Percentiles rank a stretch among this genome's conserved stretches.
phyloP scores from a whole-genome alignment of 371 early-diverging fungal genomes.

The Entomophthora muscae region DNA sequence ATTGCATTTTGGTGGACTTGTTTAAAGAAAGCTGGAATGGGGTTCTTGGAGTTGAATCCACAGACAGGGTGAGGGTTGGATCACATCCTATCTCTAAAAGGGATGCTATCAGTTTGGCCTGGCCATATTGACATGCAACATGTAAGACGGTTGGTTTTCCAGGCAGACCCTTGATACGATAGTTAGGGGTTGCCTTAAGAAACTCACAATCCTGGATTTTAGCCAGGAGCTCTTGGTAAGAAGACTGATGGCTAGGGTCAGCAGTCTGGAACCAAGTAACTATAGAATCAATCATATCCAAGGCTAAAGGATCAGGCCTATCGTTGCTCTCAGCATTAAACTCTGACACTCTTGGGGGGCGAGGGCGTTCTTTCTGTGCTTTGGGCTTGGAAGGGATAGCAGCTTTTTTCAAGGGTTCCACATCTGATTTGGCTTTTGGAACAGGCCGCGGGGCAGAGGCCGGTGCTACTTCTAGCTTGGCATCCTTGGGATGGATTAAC shows the following conservation, averaged over 20 bases:
- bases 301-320: conserved; percentile 11
- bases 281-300: neutral
- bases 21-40: conserved; percentile 65
- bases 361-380: conserved; percentile 13
- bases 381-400: conserved; percentile 1
- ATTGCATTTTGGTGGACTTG: conserved; percentile 58
- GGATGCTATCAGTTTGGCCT: conserved; percentile 30
- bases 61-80: conserved; percentile 37
- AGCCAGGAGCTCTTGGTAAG: neutral
- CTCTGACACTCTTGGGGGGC: conserved; percentile 7
- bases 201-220: neutral
- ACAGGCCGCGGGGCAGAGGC: conserved; percentile 9
- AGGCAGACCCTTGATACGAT: neutral
- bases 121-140: conserved; percentile 34
- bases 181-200: conserved; percentile 6
- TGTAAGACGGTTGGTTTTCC: conserved; percentile 48
- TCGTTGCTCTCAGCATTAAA: neutral
- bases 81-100: conserved; percentile 31
- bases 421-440: conserved; percentile 13
- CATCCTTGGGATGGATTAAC: neutral
- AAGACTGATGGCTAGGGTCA: conserved; percentile 7
- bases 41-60: conserved; percentile 16
- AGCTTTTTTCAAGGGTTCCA: conserved; percentile 8
- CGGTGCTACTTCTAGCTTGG: neutral
- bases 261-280: conserved; percentile 12